A percentile compares a stretch with the other conserved stretches of the same genome.
These are phyloP conservation scores for Fusarium anthophilum DNA, from an alignment of 2,329 filamentous ascomycete genomes.

Conservation along the genomic window DNA sequence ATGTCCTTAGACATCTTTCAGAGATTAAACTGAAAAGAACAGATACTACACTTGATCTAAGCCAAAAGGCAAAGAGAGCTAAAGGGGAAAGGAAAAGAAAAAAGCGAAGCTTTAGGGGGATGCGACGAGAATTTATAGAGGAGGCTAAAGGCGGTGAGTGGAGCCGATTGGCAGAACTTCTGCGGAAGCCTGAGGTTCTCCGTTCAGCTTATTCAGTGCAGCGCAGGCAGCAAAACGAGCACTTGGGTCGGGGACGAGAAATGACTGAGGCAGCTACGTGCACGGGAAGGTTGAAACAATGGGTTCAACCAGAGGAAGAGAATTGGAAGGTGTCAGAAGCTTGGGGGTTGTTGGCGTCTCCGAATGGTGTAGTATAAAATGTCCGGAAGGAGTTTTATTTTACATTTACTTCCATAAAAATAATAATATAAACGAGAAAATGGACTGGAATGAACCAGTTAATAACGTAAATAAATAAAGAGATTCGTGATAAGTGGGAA, in stretches of 20 bases:
- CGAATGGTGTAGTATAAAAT: neutral
- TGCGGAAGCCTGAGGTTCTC: slow-evolving; percentile 3
- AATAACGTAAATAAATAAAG: neutral
- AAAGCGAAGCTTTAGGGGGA: slow-evolving; percentile 23
- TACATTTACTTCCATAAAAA: neutral
- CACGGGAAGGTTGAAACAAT: neutral
- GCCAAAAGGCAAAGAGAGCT: slow-evolving; percentile 67
- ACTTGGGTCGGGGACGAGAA: slow-evolving; percentile 20
- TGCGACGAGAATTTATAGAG: slow-evolving; percentile 35
- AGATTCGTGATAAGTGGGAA: neutral
- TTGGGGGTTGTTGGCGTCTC: neutral
- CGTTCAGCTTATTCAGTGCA: neutral
- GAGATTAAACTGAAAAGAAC: slow-evolving; percentile 98
- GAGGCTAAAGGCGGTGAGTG: slow-evolving; percentile 39
- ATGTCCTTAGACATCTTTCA: slow-evolving; percentile 80
- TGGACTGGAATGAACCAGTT: neutral
- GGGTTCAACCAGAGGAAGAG: neutral
- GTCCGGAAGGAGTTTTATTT: neutral
- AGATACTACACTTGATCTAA: slow-evolving; percentile 97
- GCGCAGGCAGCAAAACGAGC: neutral
- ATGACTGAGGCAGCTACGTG: slow-evolving; percentile 5
- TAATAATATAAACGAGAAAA: neutral
- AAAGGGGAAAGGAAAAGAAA: slow-evolving; percentile 47
- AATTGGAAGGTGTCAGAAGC: neutral
- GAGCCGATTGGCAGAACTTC: slow-evolving; percentile 41